These are phyloP conservation scores for Zymoseptoria crescenta DNA, from an alignment of 2,329 filamentous ascomycete species.

Conservation along the genomic window DNA sequence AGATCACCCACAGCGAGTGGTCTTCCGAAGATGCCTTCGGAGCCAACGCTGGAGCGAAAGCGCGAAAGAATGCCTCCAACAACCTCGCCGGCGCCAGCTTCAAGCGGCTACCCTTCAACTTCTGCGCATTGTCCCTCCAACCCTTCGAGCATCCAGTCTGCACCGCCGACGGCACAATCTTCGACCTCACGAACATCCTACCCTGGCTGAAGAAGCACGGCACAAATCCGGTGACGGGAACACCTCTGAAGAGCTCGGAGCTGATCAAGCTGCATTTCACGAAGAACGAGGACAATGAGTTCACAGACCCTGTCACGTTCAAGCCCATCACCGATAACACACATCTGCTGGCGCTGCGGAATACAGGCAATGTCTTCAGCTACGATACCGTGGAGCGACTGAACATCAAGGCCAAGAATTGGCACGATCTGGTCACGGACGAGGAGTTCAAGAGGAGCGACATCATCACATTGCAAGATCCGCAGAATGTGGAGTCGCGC, in stretches of 20 bases:
- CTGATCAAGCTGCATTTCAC: constrained; percentile 86
- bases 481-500: constrained; percentile 75
- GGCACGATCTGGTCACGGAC: constrained; percentile 84
- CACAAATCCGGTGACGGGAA: constrained; percentile 83
- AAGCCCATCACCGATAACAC: constrained; percentile 98
- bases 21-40: constrained; percentile 82
- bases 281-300: constrained; percentile 83
- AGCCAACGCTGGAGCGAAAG: constrained; percentile 64
- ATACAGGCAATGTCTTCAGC: constrained; percentile 88
- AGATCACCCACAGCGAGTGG: constrained; percentile 98
- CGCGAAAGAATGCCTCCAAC: constrained; percentile 44
- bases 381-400: constrained; percentile 92
- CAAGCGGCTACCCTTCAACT: constrained; percentile 91
- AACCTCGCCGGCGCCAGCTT: constrained; percentile 56
- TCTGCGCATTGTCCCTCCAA: constrained; percentile 90
- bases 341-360: constrained; percentile 81
- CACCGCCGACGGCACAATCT: constrained; percentile 77
- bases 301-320: constrained; percentile 93
- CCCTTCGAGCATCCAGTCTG: constrained; percentile 94
- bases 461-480: constrained; percentile 93
- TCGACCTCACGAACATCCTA: constrained; percentile 89
- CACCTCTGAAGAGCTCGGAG: constrained; percentile 69
- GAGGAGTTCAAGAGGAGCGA: constrained; percentile 79
- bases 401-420: constrained; percentile 96
- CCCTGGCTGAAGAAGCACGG: constrained; percentile 90